Conservation (phyloP, 306 rosid species). For the Mimosa pudica region DNA sequence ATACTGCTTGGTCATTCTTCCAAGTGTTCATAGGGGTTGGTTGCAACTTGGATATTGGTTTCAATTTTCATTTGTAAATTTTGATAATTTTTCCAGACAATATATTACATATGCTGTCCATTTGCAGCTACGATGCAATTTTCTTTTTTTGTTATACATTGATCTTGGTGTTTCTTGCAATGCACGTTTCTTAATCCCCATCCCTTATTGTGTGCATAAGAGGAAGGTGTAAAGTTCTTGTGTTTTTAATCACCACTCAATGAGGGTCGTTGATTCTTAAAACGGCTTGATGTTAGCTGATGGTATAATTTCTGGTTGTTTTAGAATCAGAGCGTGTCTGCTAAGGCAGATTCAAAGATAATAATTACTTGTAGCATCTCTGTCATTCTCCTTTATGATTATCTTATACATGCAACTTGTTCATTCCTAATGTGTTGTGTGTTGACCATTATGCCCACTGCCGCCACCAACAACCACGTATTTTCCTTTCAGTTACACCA, state of each 20-base stretch:
- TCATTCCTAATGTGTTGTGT: neutral
- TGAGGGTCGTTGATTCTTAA: neutral
- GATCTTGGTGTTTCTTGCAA: constrained; percentile 6
- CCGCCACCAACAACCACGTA: neutral
- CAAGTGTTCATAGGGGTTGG: constrained; percentile 43
- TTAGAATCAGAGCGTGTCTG: no score
- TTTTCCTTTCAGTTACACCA: neutral
- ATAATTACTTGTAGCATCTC: neutral
- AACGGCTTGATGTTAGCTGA: neutral
- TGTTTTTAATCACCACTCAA: neutral
- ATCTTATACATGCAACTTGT: neutral
- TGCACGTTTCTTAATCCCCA: constrained; percentile 16
- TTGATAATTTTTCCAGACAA: constrained; percentile 29
- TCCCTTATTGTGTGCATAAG: neutral
- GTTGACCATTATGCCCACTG: neutral
- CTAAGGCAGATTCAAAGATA: neutral
- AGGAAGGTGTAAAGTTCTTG: neutral
- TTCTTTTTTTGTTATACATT: neutral
- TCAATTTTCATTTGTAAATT: constrained; percentile 48
- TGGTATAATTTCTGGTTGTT: neutral
- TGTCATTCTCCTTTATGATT: neutral
- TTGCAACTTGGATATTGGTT: constrained; percentile 38
- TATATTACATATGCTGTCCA: constrained; percentile 36
- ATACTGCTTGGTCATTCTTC: constrained; percentile 33
- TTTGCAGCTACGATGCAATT: constrained; percentile 11